phyloP scores from a whole-genome alignment of 371 early-diverging fungal species.

The Zychaea mexicana region DNA sequence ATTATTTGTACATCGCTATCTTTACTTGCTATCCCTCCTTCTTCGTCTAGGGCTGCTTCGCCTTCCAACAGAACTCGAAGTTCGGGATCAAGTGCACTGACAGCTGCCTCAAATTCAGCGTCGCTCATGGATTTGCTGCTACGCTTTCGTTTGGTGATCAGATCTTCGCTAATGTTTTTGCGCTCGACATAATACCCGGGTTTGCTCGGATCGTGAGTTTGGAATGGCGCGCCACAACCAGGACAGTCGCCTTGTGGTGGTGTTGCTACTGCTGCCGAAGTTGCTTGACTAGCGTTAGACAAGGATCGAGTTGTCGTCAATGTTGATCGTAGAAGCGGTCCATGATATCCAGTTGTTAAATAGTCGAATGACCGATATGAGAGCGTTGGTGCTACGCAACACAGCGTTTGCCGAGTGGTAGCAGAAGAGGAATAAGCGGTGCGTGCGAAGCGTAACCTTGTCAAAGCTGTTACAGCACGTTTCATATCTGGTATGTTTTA shows the following conservation, averaged over 20 bases:
- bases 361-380: not conserved
- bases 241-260: constrained; percentile 49
- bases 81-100: constrained; percentile 35
- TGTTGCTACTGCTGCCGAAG: not conserved
- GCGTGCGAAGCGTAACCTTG: not conserved
- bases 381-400: not conserved
- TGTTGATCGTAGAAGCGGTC: not conserved
- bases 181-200: constrained; percentile 51
- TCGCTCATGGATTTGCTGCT: constrained; percentile 35
- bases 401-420: not conserved
- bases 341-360: not conserved
- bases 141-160: constrained; percentile 22
- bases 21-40: not conserved
- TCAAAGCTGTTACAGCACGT: not conserved
- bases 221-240: constrained; percentile 74
- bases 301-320: not conserved
- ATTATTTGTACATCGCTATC: constrained; percentile 8
- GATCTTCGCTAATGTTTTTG: constrained; percentile 21
- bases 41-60: constrained; percentile 12
- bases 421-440: not conserved
- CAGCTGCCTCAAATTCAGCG: constrained; percentile 33
- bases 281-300: too few relatives aligned
- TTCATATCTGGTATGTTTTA: not conserved
- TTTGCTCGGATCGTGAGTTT: constrained; percentile 34
- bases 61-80: constrained; percentile 33